Evolutionary conservation across 1,139 yeast species (phyloP).

Genomic region (Scheffersomyces stambukii): DNA sequence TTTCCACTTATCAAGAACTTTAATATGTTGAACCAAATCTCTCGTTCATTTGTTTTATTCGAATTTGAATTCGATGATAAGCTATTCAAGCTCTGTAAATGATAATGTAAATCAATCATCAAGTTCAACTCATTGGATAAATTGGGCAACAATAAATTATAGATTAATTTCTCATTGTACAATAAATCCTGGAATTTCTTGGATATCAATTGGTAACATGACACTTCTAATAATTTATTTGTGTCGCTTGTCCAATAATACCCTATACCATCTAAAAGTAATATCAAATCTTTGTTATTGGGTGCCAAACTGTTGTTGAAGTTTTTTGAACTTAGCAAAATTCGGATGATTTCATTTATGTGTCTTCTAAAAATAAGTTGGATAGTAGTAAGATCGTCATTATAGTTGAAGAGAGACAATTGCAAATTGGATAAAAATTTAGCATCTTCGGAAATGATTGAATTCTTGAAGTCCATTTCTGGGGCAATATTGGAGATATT

Average conservation of each 20-base stretch:
- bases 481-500: constrained; percentile 9
- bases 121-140: constrained; percentile 40
- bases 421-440: constrained; percentile 43
- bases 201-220: constrained; percentile 40
- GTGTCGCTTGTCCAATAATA: constrained; percentile 44
- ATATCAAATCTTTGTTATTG: constrained; percentile 16
- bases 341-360: constrained; percentile 42
- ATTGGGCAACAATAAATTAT: constrained; percentile 34
- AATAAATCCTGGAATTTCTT: constrained; percentile 36
- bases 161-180: constrained; percentile 29
- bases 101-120: constrained; percentile 44
- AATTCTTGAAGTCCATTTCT: constrained; percentile 16
- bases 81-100: constrained; percentile 35
- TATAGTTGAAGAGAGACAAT: constrained; percentile 40
- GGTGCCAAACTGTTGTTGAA: constrained; percentile 20
- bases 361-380: constrained; percentile 47
- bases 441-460: constrained; percentile 47
- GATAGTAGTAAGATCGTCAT: constrained; percentile 46
- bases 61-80: constrained; percentile 8
- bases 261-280: constrained; percentile 42
- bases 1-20: constrained; percentile 44
- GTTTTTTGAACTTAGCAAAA: constrained; percentile 38
- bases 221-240: constrained; percentile 36
- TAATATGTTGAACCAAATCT: constrained; percentile 43
- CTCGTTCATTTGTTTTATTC: constrained; percentile 27